Evolutionary conservation across 176 grass and related monocot species (phyloP).

Genomic region (Triticum monococcum): DNA sequence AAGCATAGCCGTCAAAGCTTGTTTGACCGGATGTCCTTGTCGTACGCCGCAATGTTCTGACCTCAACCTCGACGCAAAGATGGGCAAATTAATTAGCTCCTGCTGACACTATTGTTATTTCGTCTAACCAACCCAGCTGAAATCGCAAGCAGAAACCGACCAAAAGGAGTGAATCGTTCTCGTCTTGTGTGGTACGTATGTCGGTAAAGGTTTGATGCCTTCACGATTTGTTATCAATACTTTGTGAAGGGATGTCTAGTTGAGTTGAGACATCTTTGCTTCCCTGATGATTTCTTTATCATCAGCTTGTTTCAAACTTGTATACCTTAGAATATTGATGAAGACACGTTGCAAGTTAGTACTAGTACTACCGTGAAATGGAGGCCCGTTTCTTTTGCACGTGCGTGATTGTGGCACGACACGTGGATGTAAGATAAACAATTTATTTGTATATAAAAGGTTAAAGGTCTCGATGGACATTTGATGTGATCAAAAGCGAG

Average conservation of each 20-base stretch:
- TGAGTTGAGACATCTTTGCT: background rate
- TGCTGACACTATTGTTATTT: background rate
- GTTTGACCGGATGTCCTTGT: conserved; percentile 18
- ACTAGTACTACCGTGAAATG: background rate
- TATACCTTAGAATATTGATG: background rate
- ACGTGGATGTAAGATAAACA: background rate
- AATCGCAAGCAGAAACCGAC: background rate
- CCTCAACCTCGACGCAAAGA: too few relatives aligned
- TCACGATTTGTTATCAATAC: background rate
- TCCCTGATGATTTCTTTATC: background rate
- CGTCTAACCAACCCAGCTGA: background rate
- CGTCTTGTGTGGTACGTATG: background rate
- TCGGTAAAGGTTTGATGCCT: background rate
- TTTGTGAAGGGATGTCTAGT: background rate
- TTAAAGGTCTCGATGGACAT: background rate
- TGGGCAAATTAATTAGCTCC: too few relatives aligned
- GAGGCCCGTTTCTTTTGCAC: background rate
- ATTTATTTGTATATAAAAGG: too few relatives aligned
- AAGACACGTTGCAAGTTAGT: background rate
- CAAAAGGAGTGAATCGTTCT: background rate
- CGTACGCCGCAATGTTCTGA: background rate
- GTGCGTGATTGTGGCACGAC: background rate
- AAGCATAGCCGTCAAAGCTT: background rate
- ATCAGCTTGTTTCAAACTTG: background rate
- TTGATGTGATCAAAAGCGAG: background rate